Evolutionary conservation across 2,329 filamentous ascomycete species (phyloP).

Genomic region (Talaromyces marneffei): DNA sequence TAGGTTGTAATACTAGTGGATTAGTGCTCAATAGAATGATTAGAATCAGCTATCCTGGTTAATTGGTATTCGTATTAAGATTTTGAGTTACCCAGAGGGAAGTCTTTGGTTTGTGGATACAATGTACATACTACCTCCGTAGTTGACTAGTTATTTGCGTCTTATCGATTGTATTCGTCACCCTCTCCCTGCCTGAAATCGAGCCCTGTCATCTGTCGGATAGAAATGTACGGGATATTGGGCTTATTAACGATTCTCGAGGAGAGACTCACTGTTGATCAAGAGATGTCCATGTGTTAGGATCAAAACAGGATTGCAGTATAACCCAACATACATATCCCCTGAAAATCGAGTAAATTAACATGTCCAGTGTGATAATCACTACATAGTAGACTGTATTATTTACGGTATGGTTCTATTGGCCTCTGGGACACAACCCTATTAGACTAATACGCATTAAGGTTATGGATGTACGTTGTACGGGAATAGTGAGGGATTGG

Average conservation of each 20-base stretch:
- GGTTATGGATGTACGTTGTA: neutral
- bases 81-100: neutral
- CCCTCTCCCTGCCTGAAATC: neutral
- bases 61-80: neutral
- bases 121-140: neutral
- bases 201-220: neutral
- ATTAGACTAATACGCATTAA: neutral
- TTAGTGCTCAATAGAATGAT: neutral
- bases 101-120: neutral
- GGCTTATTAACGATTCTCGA: neutral
- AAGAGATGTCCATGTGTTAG: neutral
- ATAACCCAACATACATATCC: neutral
- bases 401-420: neutral
- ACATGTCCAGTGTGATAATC: neutral
- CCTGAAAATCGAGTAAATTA: neutral
- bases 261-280: neutral
- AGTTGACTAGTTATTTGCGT: neutral
- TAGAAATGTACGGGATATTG: too few relatives aligned
- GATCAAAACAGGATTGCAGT: neutral
- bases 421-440: neutral
- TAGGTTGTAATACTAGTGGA: neutral
- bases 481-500: neutral
- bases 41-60: neutral
- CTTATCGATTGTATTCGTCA: neutral
- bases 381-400: neutral